Conservation (phyloP, 2,329 filamentous ascomycete genomes). For the Verticillium klebahnii region DNA sequence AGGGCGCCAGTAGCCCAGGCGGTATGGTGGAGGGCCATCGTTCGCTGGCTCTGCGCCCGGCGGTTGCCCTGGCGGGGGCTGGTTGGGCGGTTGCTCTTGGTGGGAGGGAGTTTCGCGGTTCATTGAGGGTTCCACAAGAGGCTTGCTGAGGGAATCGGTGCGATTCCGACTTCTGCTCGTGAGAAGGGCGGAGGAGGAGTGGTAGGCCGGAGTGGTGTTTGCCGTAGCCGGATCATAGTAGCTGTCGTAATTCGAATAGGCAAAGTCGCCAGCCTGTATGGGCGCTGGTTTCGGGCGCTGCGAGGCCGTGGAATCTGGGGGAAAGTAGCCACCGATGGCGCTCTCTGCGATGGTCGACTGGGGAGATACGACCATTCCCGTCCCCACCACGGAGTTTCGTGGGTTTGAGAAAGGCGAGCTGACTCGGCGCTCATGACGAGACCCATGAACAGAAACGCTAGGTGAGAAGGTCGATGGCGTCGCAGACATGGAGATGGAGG, state of each 20-base stretch:
- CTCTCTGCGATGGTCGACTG: background rate
- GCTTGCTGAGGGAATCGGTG: background rate
- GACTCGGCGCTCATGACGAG: background rate
- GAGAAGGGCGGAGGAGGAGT: background rate
- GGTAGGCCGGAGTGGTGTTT: background rate
- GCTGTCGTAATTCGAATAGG: background rate
- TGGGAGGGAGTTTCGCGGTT: background rate
- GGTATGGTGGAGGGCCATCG: slow-evolving; percentile 8
- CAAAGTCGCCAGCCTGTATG: background rate
- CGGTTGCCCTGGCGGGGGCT: background rate
- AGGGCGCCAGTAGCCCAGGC: slow-evolving; percentile 31
- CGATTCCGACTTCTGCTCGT: background rate
- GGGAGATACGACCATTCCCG: background rate
- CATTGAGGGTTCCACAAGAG: background rate
- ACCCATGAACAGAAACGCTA: background rate
- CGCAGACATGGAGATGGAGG: background rate
- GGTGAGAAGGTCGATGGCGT: background rate
- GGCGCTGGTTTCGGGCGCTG: background rate
- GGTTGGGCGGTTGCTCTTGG: background rate
- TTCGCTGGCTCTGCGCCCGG: slow-evolving; percentile 20
- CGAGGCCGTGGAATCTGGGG: background rate
- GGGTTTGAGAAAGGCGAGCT: background rate
- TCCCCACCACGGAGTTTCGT: background rate
- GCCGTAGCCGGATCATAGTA: background rate
- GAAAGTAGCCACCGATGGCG: background rate